A percentile compares a stretch with the other conserved stretches of the same genome.
These are phyloP conservation scores for Aquilaria agallochum DNA, from an alignment of 441 rosid genomes.

Conservation along the genomic window DNA sequence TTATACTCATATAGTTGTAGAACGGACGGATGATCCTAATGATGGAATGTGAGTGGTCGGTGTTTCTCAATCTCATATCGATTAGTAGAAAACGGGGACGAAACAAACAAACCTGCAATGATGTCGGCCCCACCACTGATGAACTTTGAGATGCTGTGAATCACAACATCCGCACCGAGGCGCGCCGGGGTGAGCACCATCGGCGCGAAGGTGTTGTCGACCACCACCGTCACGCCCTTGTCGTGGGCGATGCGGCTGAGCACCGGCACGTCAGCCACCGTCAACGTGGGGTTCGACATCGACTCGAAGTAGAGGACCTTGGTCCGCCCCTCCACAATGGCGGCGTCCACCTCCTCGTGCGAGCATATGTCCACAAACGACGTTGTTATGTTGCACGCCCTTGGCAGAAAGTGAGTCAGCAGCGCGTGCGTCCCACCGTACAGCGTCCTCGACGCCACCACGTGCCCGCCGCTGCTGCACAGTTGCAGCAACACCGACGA, in stretches of 20 bases:
- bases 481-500: conserved; percentile 82
- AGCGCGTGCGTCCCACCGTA: conserved; percentile 96
- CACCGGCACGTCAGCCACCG: conserved; percentile 72
- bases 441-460: conserved; percentile 69
- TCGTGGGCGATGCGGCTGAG: conserved; percentile 80
- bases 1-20: too few species aligned
- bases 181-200: conserved; percentile 85
- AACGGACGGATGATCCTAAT: too few species aligned
- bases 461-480: conserved; percentile 93
- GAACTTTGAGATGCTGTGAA: conserved; percentile 90
- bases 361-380: conserved; percentile 71
- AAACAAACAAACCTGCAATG: conserved; percentile 64
- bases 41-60: too few species aligned
- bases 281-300: conserved; percentile 73
- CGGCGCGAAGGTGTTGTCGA: conserved; percentile 89
- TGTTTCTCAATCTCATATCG: too few species aligned
- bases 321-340: conserved; percentile 63
- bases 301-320: conserved; percentile 84
- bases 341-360: conserved; percentile 45
- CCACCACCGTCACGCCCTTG: conserved; percentile 69
- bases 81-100: not conserved
- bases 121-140: conserved; percentile 95
- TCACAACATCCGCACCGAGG: conserved; percentile 90
- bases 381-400: conserved; percentile 78
- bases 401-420: conserved; percentile 70